A percentile compares a stretch with the other conserved stretches of the same genome.
These are phyloP conservation scores for Niebla homalea DNA, from an alignment of 495 filamentous ascomycete species.

Conservation along the genomic window DNA sequence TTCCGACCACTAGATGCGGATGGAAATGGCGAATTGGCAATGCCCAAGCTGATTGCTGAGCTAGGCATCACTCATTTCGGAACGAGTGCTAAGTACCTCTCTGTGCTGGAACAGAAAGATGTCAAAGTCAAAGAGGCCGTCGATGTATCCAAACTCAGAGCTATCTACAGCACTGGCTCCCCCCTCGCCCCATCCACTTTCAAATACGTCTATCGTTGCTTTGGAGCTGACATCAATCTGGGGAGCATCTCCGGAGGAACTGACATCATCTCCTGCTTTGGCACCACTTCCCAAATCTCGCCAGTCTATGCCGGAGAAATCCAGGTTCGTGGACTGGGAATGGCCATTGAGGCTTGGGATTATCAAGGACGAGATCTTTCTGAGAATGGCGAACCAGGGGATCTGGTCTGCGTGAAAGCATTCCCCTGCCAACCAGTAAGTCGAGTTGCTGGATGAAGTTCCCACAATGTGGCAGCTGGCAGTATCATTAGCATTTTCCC, in stretches of 20 bases:
- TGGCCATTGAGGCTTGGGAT: constrained; percentile 74
- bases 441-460: too few relatives aligned
- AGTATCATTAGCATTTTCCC: too few relatives aligned
- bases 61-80: constrained; percentile 78
- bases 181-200: constrained; percentile 89
- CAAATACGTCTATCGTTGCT: constrained; percentile 69
- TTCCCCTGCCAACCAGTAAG: constrained; percentile 73
- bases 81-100: constrained; percentile 86
- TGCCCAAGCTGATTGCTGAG: constrained; percentile 57
- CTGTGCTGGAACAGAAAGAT: constrained; percentile 69
- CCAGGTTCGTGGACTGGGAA: constrained; percentile 78
- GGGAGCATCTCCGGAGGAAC: constrained; percentile 82
- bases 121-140: constrained; percentile 46
- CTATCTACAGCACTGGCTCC: constrained; percentile 88
- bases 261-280: constrained; percentile 90
- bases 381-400: constrained; percentile 59
- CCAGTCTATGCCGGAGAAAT: constrained; percentile 83
- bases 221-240: constrained; percentile 61
- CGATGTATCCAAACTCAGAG: constrained; percentile 43
- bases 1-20: constrained; percentile 49
- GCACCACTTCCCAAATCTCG: constrained; percentile 69
- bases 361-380: constrained; percentile 39
- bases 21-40: constrained; percentile 49
- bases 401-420: constrained; percentile 73
- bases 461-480: too few relatives aligned